Evolutionary conservation across 176 grass and related monocot species (phyloP), one percentile per base, ranked within the genome.

Genomic region (Lolium multiflorum): DNA sequence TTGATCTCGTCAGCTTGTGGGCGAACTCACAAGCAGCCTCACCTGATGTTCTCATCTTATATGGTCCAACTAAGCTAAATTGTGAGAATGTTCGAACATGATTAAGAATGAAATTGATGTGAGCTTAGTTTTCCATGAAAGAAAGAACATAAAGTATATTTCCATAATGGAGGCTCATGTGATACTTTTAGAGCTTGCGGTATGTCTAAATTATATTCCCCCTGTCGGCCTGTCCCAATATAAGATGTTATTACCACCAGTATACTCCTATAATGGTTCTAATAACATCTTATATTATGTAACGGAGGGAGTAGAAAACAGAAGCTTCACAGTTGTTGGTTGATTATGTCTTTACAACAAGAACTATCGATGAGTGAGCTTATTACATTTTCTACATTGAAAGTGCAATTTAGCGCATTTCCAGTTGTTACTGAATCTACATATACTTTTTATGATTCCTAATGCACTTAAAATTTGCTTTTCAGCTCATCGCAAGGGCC

Each of bases 401-500:
- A 81, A 61, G 16, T 83, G 60, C 24, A 88, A 46, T 35, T 60
- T 35, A 3, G 22, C 24, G 39, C 16, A 55, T 57, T 15, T n/a
- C 38, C 17, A 49, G 6, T 68, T 82, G 25, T 28, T 26, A 55
- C 57, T 81, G 12, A 72, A 80, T 58, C 80, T 79, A n/a, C 44
- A 44, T 71, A 7, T 48, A 21, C 60, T 50, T 9, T 1, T 65
- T 73, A 17, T 81, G 31, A 87, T 65, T 82, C 22, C 82, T 76
- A 81, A 84, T 64, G 68, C 50, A 77, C 54, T 11, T 85, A 60
- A 66, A 71, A 89, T 64, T 82, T 79, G 9, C 39, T 69, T 94
- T 98, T 86, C 90, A 98, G 96, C 93, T 98, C 83, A 89, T 98
- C 41, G 95, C 93, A 69, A 94, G 93, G 81, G 89, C 93, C 63